These are phyloP conservation scores for Venturia asperata DNA, from an alignment of 2,329 filamentous ascomycete genomes.

Conservation along the genomic window DNA sequence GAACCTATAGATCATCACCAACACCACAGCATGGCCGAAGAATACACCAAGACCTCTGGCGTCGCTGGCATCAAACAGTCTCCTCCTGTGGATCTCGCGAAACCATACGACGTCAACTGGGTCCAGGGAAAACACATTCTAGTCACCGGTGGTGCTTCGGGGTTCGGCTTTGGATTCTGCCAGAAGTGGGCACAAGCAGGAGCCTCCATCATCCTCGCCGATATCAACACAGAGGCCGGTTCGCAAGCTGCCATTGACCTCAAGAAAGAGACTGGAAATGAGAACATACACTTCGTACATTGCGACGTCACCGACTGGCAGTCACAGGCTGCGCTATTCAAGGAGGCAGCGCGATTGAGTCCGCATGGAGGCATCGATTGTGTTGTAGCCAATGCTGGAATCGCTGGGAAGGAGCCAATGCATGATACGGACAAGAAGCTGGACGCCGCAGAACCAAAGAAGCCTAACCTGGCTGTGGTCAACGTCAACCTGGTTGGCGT, in stretches of 20 bases:
- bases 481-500: slow-evolving; percentile 59
- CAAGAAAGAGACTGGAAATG: slow-evolving; percentile 36
- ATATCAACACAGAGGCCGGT: slow-evolving; percentile 51
- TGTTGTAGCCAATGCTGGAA: slow-evolving; percentile 61
- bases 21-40: slow-evolving; percentile 2
- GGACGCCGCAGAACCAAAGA: slow-evolving; percentile 37
- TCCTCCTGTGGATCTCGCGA: slow-evolving; percentile 32
- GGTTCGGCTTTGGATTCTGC: slow-evolving; percentile 36
- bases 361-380: slow-evolving; percentile 51
- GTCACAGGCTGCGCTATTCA: slow-evolving; percentile 58
- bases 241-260: slow-evolving; percentile 49
- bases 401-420: slow-evolving; percentile 42
- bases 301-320: slow-evolving; percentile 62
- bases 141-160: slow-evolving; percentile 36
- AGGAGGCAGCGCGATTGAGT: slow-evolving; percentile 48
- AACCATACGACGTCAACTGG: slow-evolving; percentile 32
- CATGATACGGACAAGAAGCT: slow-evolving; percentile 43
- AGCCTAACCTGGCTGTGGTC: slow-evolving; percentile 48
- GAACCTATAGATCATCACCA: background rate
- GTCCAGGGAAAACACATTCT: slow-evolving; percentile 29
- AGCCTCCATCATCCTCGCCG: slow-evolving; percentile 56
- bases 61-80: slow-evolving; percentile 26
- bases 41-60: slow-evolving; percentile 10
- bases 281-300: slow-evolving; percentile 49
- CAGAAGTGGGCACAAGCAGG: slow-evolving; percentile 33